Evolutionary conservation across 2,329 filamentous ascomycete genomes (phyloP), one percentile per base, ranked within the genome.

Genomic region (Colletotrichum somersetense): DNA sequence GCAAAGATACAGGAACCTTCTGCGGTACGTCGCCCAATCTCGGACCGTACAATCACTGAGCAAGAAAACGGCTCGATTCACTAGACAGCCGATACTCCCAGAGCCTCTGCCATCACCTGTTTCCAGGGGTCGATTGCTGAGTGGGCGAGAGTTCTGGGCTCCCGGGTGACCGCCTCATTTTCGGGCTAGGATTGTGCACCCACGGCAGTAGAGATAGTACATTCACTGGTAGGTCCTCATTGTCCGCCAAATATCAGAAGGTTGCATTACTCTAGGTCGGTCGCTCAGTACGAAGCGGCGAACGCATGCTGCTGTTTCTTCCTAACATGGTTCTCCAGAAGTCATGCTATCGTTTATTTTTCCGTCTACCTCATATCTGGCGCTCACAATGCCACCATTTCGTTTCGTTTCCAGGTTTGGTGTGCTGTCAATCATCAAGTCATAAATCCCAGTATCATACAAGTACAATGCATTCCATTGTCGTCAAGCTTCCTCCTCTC

Each of bases 71-170:
- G 20, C 38, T 62, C 7, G 26, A 30, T 10, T 3, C 8, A 18
- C 35, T 48, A 11, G 48, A 67, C 26, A 40, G 38, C 7, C 57
- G 23, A 38, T 53, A 70, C 66, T 67, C 64, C 16, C 70, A 67
- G 16, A 73, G 67, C 40, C 44, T 70, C 35, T 74, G 72, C 20
- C 66, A 70, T 23, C 66, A 66, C 14, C 38, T 61, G 0, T 69
- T 73, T 16, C 66, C 62, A 2, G 62, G 62, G 1, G 73, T 64
- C 53, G 16, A 50, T 10, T 11, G 16, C 48, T 74, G 66, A 58
- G 42, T 66, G 18, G 46, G 56, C 4, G 55, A 58, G 30, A 35
- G 7, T 35, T 26, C 55, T 40, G 23, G 35, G 11, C 23, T 20
- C n/a, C 14, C 12, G 35, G 35, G 7, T 35, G 35, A 35, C 14